These are phyloP conservation scores for Aschersonia sp. DNA, from an alignment of 2,329 filamentous ascomycete species.

Conservation along the genomic window DNA sequence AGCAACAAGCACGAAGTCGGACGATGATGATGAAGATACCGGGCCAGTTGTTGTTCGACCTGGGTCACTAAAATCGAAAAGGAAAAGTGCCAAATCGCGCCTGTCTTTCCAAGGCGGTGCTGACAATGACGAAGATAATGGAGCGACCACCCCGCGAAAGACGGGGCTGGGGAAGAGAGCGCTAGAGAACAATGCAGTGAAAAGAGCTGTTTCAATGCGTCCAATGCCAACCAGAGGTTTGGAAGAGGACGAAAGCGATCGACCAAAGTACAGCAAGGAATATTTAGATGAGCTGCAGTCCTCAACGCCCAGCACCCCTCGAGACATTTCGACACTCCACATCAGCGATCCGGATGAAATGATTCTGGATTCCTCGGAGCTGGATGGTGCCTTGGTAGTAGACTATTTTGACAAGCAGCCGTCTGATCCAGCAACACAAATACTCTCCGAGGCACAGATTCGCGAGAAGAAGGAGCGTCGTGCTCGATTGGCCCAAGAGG, in stretches of 20 bases:
- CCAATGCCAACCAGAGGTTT: constrained; percentile 36
- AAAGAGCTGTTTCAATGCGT: constrained; percentile 31
- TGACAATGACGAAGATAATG: constrained; percentile 27
- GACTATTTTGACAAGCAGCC: constrained; percentile 22
- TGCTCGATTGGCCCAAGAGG: constrained; percentile 58
- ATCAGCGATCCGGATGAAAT: constrained; percentile 35
- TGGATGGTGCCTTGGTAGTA: constrained; percentile 52
- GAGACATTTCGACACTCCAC: constrained; percentile 34
- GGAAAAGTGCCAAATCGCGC: constrained; percentile 40
- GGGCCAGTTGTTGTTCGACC: constrained; percentile 36
- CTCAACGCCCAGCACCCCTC: constrained; percentile 73
- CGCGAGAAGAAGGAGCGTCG: constrained; percentile 81
- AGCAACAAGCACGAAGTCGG: constrained; percentile 9
- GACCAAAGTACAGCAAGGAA: constrained; percentile 74
- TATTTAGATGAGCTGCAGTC: constrained; percentile 75
- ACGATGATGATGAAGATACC: constrained; percentile 27
- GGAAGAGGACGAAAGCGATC: constrained; percentile 46
- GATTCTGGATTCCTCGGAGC: constrained; percentile 42
- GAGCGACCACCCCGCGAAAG: constrained; percentile 50
- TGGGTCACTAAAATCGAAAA: constrained; percentile 46
- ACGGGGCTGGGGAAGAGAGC: constrained; percentile 49
- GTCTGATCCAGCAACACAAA: constrained; percentile 27
- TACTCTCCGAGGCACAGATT: constrained; percentile 76
- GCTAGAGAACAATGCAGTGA: constrained; percentile 51
- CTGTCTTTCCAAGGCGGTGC: constrained; percentile 62